Base-by-base conservation (phyloP, 495 filamentous ascomycete species). In the Daldinia bambusicola region DNA sequence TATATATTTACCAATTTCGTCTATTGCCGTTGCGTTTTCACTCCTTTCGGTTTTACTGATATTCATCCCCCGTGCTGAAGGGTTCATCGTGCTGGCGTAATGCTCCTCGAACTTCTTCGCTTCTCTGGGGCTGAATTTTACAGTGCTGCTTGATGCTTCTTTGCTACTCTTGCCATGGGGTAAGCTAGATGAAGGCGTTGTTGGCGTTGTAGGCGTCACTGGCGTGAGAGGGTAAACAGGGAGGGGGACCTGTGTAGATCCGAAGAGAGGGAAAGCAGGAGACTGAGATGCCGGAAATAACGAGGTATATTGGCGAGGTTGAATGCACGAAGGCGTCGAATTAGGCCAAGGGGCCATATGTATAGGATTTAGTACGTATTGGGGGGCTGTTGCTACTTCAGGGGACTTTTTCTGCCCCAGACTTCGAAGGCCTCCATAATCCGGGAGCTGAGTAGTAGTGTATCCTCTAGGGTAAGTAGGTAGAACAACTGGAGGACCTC, bases 71-170 rank as follows among this genome's bases (percentile, higher is more conserved):
- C 37, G 31, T 36, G 14, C 31, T 10, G 51, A 20, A 12, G 22
- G 37, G 18, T 50, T 63, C 22, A 61, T 36, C 31, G 26, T 5
- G 43, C 31, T 13, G n/a, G 50, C 65, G 26, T 66, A 63, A 32
- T 68, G 66, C 13, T 74, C 68, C 41, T 74, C 68, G 34, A 22
- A 70, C 50, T 66, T 64, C 45, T 55, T 58, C 13, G 55, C 69
- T 59, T 74, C 59, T 13, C 37, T 34, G 34, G 32, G 43, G 37
- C 58, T 66, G 18, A 45, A 66, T 13, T 20, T 43, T 4, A 59
- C 22, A 40, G 51, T 48, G 31, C 14, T 63, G 6, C 50, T 52
- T 9, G 18, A 31, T 31, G 18, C 36, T 30, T 34, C 12, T 34
- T 43, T 10, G 22, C 43, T 30, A 13, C 38, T 60, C 13, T 41